These are phyloP conservation scores for Dictyostelium purpureum DNA, from an alignment of 78 protist species.

Conservation along the genomic window DNA sequence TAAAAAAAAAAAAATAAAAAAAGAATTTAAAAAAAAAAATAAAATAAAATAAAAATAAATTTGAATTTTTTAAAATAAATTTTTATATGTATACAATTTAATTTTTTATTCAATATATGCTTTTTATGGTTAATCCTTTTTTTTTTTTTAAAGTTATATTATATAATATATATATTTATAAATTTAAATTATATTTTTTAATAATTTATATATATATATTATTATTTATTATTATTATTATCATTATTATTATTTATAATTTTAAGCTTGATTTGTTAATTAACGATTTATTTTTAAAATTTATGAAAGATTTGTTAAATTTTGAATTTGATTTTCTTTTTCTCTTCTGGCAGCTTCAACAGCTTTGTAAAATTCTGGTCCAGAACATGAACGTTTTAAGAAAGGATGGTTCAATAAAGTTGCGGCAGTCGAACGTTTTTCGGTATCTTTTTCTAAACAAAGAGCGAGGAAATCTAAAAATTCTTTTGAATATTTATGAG, in stretches of 20 bases:
- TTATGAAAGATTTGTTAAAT: constrained; percentile 24
- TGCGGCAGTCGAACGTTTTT: constrained; percentile 65
- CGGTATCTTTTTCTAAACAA: constrained; percentile 89
- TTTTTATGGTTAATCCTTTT: not conserved
- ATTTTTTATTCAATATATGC: not conserved
- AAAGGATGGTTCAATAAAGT: constrained; percentile 63
- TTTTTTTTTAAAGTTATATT: no score
- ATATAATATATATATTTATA: no score
- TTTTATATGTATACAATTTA: no score
- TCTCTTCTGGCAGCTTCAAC: constrained; percentile 60
- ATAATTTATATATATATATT: not conserved
- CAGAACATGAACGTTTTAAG: constrained; percentile 51
- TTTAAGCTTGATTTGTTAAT: not conserved
- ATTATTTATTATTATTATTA: not conserved
- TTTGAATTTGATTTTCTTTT: constrained; percentile 56
- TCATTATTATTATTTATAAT: not conserved
- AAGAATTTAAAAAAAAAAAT: no score
- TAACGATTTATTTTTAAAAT: no score
- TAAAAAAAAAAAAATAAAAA: no score
- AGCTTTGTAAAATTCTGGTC: constrained; percentile 65
- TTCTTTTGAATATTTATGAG: constrained; percentile 75
- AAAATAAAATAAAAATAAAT: no score
- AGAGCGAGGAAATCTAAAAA: constrained; percentile 86
- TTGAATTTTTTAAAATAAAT: not conserved
- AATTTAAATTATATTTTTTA: no score